Evolutionary conservation across 306 rosid species (phyloP).

Genomic region (Oemleria cerasiformis): DNA sequence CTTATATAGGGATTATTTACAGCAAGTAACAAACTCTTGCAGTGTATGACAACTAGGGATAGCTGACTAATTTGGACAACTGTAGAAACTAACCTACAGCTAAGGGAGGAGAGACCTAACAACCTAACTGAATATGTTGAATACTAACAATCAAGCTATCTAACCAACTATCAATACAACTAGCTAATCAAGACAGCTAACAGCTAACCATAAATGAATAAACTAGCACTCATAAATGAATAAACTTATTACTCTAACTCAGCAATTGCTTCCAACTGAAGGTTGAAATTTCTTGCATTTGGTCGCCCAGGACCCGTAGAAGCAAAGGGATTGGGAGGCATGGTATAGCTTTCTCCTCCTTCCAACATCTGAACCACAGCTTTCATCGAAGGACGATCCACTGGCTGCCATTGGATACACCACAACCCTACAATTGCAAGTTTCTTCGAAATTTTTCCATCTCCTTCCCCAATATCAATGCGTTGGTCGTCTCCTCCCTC

Average conservation of each 20-base stretch:
- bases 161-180: no score
- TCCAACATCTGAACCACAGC: conserved; percentile 2
- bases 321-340: conserved; percentile 8
- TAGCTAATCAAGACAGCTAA: no score
- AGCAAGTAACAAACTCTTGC: no score
- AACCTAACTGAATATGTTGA: no score
- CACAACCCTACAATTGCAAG: conserved; percentile 11
- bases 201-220: no score
- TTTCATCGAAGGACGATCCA: conserved; percentile 3
- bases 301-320: neutral
- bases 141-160: no score
- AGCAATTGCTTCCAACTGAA: conserved; percentile 3
- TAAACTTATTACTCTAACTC: conserved; percentile 2
- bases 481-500: neutral
- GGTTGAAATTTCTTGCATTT: neutral
- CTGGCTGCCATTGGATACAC: conserved; percentile 17
- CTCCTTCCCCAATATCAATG: neutral
- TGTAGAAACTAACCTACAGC: no score
- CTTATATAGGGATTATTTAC: no score
- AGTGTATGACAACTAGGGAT: no score
- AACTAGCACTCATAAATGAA: no score
- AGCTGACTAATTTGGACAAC: no score
- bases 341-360: neutral
- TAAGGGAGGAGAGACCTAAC: no score
- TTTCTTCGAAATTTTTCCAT: neutral